phyloP scores from a whole-genome alignment of 2,329 filamentous ascomycete species.

The Claviceps pazoutovae region DNA sequence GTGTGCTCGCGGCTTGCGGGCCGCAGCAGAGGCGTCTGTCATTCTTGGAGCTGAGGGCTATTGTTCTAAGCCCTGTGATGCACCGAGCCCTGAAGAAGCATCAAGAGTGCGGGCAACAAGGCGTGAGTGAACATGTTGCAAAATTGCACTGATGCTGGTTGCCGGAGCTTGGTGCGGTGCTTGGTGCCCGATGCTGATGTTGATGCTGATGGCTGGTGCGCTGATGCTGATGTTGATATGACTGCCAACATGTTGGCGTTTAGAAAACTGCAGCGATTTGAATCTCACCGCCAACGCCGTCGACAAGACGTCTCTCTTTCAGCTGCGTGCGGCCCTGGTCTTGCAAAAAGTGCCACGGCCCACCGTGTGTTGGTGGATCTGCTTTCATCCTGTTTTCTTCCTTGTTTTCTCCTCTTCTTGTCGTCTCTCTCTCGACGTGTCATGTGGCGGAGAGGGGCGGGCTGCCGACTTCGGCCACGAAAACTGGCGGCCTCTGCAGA shows the following conservation, averaged over 20 bases:
- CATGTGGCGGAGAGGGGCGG: background rate
- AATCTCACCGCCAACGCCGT: background rate
- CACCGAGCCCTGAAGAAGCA: too few species aligned
- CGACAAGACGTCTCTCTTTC: background rate
- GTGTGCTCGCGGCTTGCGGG: background rate
- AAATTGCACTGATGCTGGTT: background rate
- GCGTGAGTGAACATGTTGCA: background rate
- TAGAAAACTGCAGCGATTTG: too few species aligned
- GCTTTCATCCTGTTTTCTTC: background rate
- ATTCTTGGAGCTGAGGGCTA: background rate
- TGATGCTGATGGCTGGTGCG: background rate
- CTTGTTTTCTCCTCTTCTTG: too few species aligned
- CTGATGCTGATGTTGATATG: background rate
- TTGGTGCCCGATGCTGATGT: background rate
- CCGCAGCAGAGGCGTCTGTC: background rate
- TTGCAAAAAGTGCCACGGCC: background rate
- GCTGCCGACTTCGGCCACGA: background rate
- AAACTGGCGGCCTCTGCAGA: background rate
- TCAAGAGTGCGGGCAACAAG: too few species aligned
- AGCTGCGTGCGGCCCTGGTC: background rate
- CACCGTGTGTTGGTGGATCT: background rate
- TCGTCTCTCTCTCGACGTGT: background rate
- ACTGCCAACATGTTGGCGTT: background rate
- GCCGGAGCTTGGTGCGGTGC: too few species aligned
- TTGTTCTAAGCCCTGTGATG: background rate